phyloP scores from a whole-genome alignment of 1,139 yeast species.

The Yamadazyma dendronema region DNA sequence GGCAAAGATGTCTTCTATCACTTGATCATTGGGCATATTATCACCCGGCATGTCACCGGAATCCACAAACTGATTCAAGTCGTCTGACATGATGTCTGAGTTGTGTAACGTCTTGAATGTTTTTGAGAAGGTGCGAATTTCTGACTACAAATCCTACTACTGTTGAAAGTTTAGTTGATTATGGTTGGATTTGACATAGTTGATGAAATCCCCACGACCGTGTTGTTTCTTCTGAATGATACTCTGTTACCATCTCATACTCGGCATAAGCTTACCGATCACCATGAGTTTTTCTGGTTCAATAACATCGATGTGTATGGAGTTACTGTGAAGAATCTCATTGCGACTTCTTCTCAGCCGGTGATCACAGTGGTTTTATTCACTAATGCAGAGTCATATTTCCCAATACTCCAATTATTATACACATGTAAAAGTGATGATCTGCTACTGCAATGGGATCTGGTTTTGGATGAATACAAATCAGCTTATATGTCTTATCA shows the following conservation, averaged over 20 bases:
- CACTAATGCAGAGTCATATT: neutral
- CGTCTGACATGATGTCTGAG: conserved; percentile 10
- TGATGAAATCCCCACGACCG: neutral
- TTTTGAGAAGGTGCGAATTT: neutral
- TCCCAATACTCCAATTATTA: neutral
- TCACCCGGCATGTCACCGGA: conserved; percentile 12
- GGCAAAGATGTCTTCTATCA: conserved; percentile 40
- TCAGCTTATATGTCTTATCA: neutral
- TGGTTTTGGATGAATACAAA: neutral
- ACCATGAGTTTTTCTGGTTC: neutral
- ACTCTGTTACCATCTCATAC: neutral
- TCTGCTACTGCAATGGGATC: neutral
- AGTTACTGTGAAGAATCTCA: neutral
- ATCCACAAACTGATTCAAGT: conserved; percentile 17
- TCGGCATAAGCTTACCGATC: neutral
- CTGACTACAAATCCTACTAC: no score
- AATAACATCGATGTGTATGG: neutral
- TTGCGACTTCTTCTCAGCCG: neutral
- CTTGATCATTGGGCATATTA: conserved; percentile 31
- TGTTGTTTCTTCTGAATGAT: neutral
- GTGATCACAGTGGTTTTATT: neutral
- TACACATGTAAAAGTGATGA: neutral
- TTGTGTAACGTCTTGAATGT: no score
- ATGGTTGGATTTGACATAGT: neutral
- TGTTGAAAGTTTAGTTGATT: no score